Conservation (phyloP, 331 rosid species). For the Stylosanthes scabra region DNA sequence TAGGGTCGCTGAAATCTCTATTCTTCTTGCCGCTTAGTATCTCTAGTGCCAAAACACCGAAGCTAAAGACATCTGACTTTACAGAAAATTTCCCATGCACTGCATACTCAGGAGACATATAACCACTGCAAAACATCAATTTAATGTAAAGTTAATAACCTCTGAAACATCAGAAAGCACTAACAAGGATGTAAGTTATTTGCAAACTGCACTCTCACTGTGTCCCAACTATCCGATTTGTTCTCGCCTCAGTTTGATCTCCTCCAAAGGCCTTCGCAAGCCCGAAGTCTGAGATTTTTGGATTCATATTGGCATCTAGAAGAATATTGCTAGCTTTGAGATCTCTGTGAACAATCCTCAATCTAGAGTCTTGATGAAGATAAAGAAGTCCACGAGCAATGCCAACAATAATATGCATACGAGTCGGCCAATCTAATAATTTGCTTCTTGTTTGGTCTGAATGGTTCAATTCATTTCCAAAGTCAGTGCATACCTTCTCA, state of each 20-base stretch:
- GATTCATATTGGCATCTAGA: conserved; percentile 6
- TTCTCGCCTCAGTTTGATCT: conserved; percentile 13
- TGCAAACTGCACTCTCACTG: background rate
- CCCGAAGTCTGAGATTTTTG: conserved; percentile 24
- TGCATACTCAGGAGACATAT: background rate
- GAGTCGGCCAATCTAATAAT: background rate
- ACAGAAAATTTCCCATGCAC: background rate
- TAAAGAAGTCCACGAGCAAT: conserved; percentile 31
- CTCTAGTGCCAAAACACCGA: background rate
- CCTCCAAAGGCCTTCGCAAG: background rate
- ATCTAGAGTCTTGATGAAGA: conserved; percentile 20
- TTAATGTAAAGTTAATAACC: background rate
- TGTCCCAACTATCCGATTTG: background rate
- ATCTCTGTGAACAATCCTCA: conserved; percentile 27
- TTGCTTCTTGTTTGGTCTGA: conserved; percentile 10
- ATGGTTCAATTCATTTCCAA: background rate
- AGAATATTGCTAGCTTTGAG: conserved; percentile 12
- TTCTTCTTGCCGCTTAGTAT: conserved; percentile 11
- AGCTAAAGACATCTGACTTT: conserved; percentile 1
- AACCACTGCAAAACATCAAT: background rate
- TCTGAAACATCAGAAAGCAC: background rate
- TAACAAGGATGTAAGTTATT: background rate
- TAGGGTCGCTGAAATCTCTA: background rate
- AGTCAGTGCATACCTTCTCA: background rate
- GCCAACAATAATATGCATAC: background rate